These are phyloP conservation scores for Crithidia acanthocephali DNA, from an alignment of 208 protist species.

Conservation along the genomic window DNA sequence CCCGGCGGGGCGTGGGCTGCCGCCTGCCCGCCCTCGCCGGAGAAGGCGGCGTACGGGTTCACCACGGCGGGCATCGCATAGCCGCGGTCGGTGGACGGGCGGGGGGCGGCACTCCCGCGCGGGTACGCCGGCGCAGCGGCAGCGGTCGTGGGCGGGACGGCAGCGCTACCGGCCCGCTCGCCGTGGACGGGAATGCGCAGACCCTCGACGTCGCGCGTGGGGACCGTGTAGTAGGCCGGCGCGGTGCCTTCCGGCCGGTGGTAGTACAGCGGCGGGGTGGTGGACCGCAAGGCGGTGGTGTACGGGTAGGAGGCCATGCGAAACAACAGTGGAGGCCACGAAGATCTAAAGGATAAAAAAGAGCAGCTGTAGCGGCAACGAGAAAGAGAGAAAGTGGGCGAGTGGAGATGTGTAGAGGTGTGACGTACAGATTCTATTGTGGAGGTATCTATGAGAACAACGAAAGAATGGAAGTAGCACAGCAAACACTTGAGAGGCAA, in stretches of 20 bases:
- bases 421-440: too few species aligned
- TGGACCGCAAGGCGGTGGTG: conserved; percentile 43
- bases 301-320: conserved; percentile 39
- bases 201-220: conserved; percentile 13
- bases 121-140: conserved; percentile 4
- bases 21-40: too few species aligned
- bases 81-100: conserved; percentile 19
- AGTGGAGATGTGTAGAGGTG: too few species aligned
- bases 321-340: not conserved
- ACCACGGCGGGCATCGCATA: conserved; percentile 37
- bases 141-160: not conserved
- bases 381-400: not conserved
- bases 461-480: too few species aligned
- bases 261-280: conserved; percentile 77
- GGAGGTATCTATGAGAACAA: not conserved
- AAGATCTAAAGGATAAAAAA: not conserved
- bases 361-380: too few species aligned
- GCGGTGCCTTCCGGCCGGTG: conserved; percentile 49
- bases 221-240: conserved; percentile 54
- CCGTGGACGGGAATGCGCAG: conserved; percentile 28
- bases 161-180: conserved; percentile 1
- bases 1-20: too few species aligned
- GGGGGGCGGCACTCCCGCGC: conserved; percentile 1
- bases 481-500: too few species aligned
- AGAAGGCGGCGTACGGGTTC: conserved; percentile 36